A percentile compares a stretch with the other conserved stretches of the same genome.
Conservation (phyloP, 306 rosid species). For the Dryas drummondii region DNA sequence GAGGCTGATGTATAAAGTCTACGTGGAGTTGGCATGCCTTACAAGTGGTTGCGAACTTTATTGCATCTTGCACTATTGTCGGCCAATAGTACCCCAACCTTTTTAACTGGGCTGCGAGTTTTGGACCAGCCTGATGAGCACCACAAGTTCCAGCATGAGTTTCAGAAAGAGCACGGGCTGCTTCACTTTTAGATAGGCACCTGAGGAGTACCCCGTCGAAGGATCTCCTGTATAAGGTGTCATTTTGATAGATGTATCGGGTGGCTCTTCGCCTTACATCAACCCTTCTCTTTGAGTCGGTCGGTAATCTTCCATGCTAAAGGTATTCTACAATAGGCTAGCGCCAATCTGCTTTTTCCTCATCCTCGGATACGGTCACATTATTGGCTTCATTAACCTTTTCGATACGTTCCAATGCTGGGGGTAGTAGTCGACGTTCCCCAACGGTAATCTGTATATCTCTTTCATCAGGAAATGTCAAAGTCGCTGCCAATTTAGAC, state of each 20-base stretch:
- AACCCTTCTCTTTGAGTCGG: too few relatives aligned
- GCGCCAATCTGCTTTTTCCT: not conserved
- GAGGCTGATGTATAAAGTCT: not conserved
- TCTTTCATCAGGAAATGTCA: not conserved
- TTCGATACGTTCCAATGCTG: not conserved
- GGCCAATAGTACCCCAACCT: constrained; percentile 4
- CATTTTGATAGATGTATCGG: not conserved
- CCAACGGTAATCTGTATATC: not conserved
- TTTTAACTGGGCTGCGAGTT: not conserved
- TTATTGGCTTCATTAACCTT: not conserved
- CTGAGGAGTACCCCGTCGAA: not conserved
- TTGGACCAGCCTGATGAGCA: not conserved
- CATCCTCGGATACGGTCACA: too few relatives aligned
- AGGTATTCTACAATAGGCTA: not conserved
- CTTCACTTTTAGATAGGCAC: not conserved
- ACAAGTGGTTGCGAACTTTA: not conserved
- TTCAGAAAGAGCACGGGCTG: not conserved
- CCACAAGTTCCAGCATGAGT: not conserved
- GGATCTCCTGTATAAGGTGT: not conserved
- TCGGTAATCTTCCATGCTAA: not conserved
- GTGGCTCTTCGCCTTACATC: not conserved
- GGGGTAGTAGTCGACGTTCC: not conserved
- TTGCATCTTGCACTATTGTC: not conserved
- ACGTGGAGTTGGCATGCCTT: not conserved
- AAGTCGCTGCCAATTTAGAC: not conserved